Base-by-base conservation (phyloP, 2,329 filamentous ascomycete genomes). In the Botrytis fragariae region DNA sequence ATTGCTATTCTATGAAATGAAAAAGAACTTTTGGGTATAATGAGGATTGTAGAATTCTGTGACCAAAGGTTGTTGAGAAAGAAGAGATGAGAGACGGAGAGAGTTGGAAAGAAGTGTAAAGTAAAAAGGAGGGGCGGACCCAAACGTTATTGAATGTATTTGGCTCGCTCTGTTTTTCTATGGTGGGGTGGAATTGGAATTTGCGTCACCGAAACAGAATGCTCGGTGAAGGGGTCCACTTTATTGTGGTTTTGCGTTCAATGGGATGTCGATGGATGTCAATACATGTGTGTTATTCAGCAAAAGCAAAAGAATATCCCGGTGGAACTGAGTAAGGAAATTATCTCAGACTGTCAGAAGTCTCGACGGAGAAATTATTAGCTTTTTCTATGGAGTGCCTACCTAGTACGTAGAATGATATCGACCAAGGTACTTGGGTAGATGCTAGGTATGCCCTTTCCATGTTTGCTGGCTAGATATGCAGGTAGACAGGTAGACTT, bases 1-100 rank as follows among this genome's bases (percentile, higher is more conserved):
- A 77, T 79, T 77, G 78, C 79, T 75, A 74, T 74, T 71, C 48
- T 48, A 59, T n/a, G 20, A 67, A 57, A 57, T 2, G 51, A 18
- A 65, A 29, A 57, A 37, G 16, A n/a, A 54, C n/a, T 42, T 39
- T 39, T 59, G 45, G 42, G 48, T 72, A 61, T 69, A 69, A 54
- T 44, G 59, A 35, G 37, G 64, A 32, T 71, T 35, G 37, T 20
- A 10, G 12, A 35, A 32, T 57, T 72, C 51, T 72, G 32, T 48
- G 18, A 51, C n/a, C 2, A 39, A 48, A 63, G 25, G 54, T 59
- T 65, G 35, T 57, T 57, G 48, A 42, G 65, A 9, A n/a, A 42
- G 70, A 64, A 67, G 45, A 54, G 45, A 71, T 64, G 72, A 54
- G 48, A 71, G 42, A 37, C 10, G 44, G 22, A 35, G 37, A 62